Evolutionary conservation across 441 rosid species (phyloP), one percentile per base, ranked within the genome.

Genomic region (Adansonia gregorii): DNA sequence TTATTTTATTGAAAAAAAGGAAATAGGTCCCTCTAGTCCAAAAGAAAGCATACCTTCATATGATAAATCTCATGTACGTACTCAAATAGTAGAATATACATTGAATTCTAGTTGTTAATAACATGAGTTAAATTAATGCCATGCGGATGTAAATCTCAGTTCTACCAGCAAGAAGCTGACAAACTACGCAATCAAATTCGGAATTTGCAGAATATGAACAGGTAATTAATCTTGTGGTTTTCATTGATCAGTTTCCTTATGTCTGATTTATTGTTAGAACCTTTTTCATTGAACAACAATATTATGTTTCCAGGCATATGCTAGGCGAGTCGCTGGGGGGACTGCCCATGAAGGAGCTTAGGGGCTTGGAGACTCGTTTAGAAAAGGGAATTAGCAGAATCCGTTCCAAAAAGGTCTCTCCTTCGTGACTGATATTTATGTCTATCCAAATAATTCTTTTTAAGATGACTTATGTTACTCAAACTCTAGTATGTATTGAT

Each of bases 341-440:
- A 63, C 68, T 91, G 85, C 73, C 6, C 14, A 67, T 81, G 46
- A 94, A 86, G 81, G 95, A 92, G 0, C 93, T 95, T 58, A 95
- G 85, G 83, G 82, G 52, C 77, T 82, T 91, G 86, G 99, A 95
- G 86, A n/a, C n/a, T 59, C 83, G 84, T 74, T 80, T 95, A 74
- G 99, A 95, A 85, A 95, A 82, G 85, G 92, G 93, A 73, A 91
- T 95, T 1, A 87, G 86, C 72, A 85, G 88, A 89, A 93, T 95
- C 82, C 89, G 99, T 4, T 90, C 98, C 81, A 95, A 93, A 83
- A 95, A 93, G 97, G 99, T 92, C 49, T n/a, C 1, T 22, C 59
- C 19, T 15, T 0, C 10, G 2, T 22, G 14, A 45, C 49, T 22
- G 52, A 51, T 24, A 8, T 15, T 20, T 31, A 11, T 60, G 2